Percentiles rank a stretch among this genome's conserved stretches.
These are phyloP conservation scores for Rubia peregrina DNA, from an alignment of 305 asterid genomes.

Conservation along the genomic window DNA sequence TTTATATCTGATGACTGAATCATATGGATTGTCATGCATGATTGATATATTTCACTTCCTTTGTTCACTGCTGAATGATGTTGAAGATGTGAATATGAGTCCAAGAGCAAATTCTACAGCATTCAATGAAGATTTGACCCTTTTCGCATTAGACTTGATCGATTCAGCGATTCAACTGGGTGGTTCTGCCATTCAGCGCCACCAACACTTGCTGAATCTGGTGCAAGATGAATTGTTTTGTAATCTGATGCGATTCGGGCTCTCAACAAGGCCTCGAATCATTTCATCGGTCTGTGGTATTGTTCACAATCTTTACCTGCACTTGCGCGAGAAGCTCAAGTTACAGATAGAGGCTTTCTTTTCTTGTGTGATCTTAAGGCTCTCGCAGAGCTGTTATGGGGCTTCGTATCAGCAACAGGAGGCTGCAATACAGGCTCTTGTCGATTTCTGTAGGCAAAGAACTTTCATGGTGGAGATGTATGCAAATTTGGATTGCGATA, in stretches of 20 bases:
- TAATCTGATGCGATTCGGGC: slow-evolving; percentile 88
- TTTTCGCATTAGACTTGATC: slow-evolving; percentile 82
- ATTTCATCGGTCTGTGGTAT: slow-evolving; percentile 92
- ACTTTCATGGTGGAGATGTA: slow-evolving; percentile 91
- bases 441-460: slow-evolving; percentile 91
- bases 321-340: slow-evolving; percentile 74
- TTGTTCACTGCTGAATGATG: slow-evolving; percentile 81
- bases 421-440: slow-evolving; percentile 94
- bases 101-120: slow-evolving; percentile 69
- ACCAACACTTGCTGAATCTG: slow-evolving; percentile 80
- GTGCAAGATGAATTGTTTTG: slow-evolving; percentile 90
- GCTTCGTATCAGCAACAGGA: slow-evolving; percentile 97
- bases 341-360: slow-evolving; percentile 97
- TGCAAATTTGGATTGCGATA: slow-evolving; percentile 91
- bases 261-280: slow-evolving; percentile 81
- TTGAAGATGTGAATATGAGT: slow-evolving; percentile 68
- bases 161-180: slow-evolving; percentile 89
- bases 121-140: slow-evolving; percentile 89
- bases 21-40: slow-evolving; percentile 94
- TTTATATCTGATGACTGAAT: slow-evolving; percentile 75
- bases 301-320: slow-evolving; percentile 78
- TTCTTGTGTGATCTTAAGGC: slow-evolving; percentile 89
- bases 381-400: slow-evolving; percentile 80
- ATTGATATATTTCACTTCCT: slow-evolving; percentile 91
- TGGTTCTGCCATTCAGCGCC: slow-evolving; percentile 62